Base-by-base conservation (phyloP, 805 yeast genomes). In the Saitoella complicata region DNA sequence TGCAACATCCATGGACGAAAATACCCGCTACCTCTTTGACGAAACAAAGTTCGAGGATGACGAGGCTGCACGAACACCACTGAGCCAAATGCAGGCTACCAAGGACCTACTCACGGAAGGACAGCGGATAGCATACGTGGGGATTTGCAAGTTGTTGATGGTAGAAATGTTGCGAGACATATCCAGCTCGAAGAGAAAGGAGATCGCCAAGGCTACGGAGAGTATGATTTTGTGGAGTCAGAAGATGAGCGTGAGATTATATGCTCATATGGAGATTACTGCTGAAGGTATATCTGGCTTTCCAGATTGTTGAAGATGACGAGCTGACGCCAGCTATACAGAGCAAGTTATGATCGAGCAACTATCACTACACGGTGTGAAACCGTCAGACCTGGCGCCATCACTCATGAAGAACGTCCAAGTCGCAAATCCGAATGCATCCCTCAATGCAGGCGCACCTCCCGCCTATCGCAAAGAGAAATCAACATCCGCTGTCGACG, bases 61-160 rank as follows among this genome's bases (percentile, higher is more conserved):
- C 32, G 9, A 37, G 37, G 13, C 51, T 54, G 42, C 48, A 7
- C 49, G 66, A 21, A 67, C 68, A 49, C 73, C 84, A 0, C 61
- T 63, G n/a, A 75, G 73, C 40, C 93, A 87, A 46, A 65, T 91
- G 50, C 74, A 75, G 44, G 72, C 88, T 1, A 91, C 96, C 5
- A 84, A 78, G 58, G 73, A 76, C 29, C 73, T 91, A 74, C 68
- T 91, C 10, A 69, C 76, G 6, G 97, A 85, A 11, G 68, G 80
- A 10, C 95, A 91, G 59, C 79, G 83, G 55, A 79, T 87, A 49
- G 97, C 97, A 2, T 91, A 91, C 57, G 81, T 82, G 5, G 97
- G 95, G 0, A 68, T 88, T 7, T 76, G 80, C 6, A 80, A 82
- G 52, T 70, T 91, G 34, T 69, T 80, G 5, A 71, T 78, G 43